Percentiles rank a stretch among this genome's conserved stretches.
Conservation (phyloP, 2,329 filamentous ascomycete species). For the Fusarium sacchari region DNA sequence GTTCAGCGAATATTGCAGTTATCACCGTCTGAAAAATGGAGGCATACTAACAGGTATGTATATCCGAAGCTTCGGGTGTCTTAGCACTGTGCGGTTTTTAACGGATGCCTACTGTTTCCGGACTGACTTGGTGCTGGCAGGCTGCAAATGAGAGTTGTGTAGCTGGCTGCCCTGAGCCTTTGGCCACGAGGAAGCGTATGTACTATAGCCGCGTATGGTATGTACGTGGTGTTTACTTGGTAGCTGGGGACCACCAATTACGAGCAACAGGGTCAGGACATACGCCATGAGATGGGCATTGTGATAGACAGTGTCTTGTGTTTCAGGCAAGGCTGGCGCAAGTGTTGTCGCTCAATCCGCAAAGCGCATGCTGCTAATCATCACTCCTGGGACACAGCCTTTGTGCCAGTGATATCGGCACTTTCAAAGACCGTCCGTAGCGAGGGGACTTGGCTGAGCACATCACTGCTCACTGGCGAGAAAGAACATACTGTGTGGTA, state of each 20-base stretch:
- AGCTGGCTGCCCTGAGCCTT: background rate
- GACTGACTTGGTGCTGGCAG: background rate
- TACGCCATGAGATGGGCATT: conserved; percentile 19
- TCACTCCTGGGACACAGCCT: background rate
- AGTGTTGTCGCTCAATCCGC: background rate
- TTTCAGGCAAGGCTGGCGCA: conserved; percentile 35
- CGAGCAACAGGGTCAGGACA: conserved; percentile 10
- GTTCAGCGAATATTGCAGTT: background rate
- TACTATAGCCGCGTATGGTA: conserved; percentile 8
- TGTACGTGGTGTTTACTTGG: conserved; percentile 9
- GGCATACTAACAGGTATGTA: too few relatives aligned
- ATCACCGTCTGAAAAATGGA: background rate
- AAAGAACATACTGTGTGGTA: background rate
- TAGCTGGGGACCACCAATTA: conserved; percentile 7
- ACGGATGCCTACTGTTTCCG: background rate
- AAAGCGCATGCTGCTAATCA: background rate
- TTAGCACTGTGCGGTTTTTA: conserved; percentile 6
- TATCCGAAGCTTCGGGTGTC: conserved; percentile 3
- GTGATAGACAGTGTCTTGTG: conserved; percentile 34
- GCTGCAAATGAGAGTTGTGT: background rate
- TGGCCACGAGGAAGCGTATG: conserved; percentile 18
- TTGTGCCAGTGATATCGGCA: background rate
- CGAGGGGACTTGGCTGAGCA: background rate
- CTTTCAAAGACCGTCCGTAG: background rate
- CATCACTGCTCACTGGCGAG: conserved; percentile 1